Evolutionary conservation across 805 yeast genomes (phyloP).

Genomic region (Kluyveromyces lactis): DNA sequence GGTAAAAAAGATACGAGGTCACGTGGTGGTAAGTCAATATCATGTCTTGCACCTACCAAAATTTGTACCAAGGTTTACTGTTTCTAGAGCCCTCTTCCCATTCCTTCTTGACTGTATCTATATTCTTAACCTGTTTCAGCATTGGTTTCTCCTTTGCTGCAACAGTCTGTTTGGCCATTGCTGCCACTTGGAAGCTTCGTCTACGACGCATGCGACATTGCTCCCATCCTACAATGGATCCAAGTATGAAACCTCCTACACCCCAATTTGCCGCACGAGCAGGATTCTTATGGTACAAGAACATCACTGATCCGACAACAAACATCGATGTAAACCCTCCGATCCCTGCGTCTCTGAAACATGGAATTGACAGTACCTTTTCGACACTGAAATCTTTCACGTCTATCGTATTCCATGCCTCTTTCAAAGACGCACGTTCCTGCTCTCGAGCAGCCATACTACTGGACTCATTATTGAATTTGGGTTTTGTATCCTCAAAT

Average conservation of each 20-base stretch:
- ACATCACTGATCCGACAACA: slow-evolving; percentile 59
- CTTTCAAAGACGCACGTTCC: slow-evolving; percentile 27
- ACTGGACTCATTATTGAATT: slow-evolving; percentile 27
- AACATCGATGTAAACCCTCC: slow-evolving; percentile 69
- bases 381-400: slow-evolving; percentile 44
- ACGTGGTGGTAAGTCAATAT: too few species aligned
- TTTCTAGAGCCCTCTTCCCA: slow-evolving; percentile 10
- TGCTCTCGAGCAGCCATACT: slow-evolving; percentile 17
- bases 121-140: slow-evolving; percentile 22
- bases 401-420: slow-evolving; percentile 37
- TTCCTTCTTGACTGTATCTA: slow-evolving; percentile 14
- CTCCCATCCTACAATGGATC: slow-evolving; percentile 85
- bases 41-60: too few species aligned
- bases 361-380: slow-evolving; percentile 53
- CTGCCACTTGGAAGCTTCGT: slow-evolving; percentile 57
- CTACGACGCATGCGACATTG: slow-evolving; percentile 73
- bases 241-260: slow-evolving; percentile 67
- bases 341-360: slow-evolving; percentile 72
- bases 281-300: slow-evolving; percentile 56
- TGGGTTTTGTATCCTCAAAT: slow-evolving; percentile 34
- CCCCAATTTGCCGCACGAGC: slow-evolving; percentile 72
- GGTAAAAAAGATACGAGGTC: too few species aligned
- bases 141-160: slow-evolving; percentile 32
- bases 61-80: slow-evolving; percentile 23
- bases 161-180: slow-evolving; percentile 51